phyloP scores from a whole-genome alignment of 805 yeast species.

The Candida nonsorbophila region DNA sequence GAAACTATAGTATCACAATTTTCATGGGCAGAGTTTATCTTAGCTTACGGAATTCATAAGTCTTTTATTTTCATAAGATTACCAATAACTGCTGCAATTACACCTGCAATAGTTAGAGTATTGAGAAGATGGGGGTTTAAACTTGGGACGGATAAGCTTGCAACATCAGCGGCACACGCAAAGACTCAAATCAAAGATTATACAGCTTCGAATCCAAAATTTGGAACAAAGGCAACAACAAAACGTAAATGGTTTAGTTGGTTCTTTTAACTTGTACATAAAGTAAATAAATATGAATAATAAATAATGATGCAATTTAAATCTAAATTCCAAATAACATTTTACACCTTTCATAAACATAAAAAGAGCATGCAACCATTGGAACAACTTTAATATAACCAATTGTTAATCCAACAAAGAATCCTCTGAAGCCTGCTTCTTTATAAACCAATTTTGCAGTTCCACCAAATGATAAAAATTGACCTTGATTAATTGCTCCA shows the following conservation, averaged over 20 bases:
- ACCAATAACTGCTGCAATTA: conserved; percentile 87
- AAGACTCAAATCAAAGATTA: conserved; percentile 30
- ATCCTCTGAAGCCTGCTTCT: conserved; percentile 81
- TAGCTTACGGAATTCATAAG: conserved; percentile 93
- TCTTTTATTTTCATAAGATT: conserved; percentile 75
- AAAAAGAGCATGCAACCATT: conserved; percentile 95
- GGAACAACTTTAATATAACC: conserved; percentile 95
- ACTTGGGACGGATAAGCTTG: conserved; percentile 50
- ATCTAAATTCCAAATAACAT: conserved; percentile 51
- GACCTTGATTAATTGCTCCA: conserved; percentile 61
- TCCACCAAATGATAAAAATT: conserved; percentile 45
- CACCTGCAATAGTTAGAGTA: conserved; percentile 68
- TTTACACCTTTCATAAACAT: conserved; percentile 87
- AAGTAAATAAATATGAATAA: conserved; percentile 1
- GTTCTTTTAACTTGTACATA: conserved; percentile 39
- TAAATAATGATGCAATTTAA: conserved; percentile 1
- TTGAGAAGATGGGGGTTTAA: conserved; percentile 78
- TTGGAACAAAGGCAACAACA: conserved; percentile 50
- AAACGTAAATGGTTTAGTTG: conserved; percentile 55
- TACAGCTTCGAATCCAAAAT: conserved; percentile 39
- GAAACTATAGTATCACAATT: conserved; percentile 23
- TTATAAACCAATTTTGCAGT: conserved; percentile 58
- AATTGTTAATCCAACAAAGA: conserved; percentile 89
- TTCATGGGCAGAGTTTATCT: conserved; percentile 76
- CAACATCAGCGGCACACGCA: conserved; percentile 33